Percentiles rank a stretch among this genome's conserved stretches.
Evolutionary conservation across 257 asterid species (phyloP).

Genomic region (Solanum virginianum): DNA sequence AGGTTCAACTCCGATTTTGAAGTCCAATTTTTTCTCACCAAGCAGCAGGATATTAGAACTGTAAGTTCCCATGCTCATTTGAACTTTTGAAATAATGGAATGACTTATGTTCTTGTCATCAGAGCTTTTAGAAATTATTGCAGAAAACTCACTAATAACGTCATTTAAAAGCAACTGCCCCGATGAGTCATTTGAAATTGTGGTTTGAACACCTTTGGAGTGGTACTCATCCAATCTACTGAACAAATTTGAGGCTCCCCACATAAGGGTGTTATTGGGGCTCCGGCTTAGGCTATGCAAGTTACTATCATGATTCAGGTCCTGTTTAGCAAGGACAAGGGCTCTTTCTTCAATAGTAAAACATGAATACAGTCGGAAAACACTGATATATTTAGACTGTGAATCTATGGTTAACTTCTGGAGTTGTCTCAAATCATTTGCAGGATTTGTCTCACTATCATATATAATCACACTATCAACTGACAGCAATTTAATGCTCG

Average conservation of each 20-base stretch:
- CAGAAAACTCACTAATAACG: constrained; percentile 42
- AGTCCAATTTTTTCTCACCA: constrained; percentile 53
- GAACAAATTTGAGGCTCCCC: constrained; percentile 78
- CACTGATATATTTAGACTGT: constrained; percentile 38
- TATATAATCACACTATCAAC: constrained; percentile 55
- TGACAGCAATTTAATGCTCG: constrained; percentile 39
- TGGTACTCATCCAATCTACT: constrained; percentile 60
- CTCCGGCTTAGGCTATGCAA: constrained; percentile 33
- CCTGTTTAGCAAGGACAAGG: constrained; percentile 53
- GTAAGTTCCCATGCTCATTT: constrained; percentile 38
- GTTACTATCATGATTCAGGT: constrained; percentile 31
- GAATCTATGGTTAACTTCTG: constrained; percentile 53
- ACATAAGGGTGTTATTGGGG: constrained; percentile 43
- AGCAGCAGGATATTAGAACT: constrained; percentile 21
- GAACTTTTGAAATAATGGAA: constrained; percentile 49
- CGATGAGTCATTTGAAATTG: constrained; percentile 21
- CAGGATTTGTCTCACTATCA: constrained; percentile 73
- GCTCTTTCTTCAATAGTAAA: constrained; percentile 71
- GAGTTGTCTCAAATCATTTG: constrained; percentile 58
- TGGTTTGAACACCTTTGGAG: constrained; percentile 20
- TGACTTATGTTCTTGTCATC: neutral
- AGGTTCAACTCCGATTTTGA: constrained; percentile 41
- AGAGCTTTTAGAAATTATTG: constrained; percentile 28
- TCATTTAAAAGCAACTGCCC: constrained; percentile 35
- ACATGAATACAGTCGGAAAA: constrained; percentile 70